Evolutionary conservation across 208 protist genomes (phyloP).

Genomic region (Herpetomonas tarakana): DNA sequence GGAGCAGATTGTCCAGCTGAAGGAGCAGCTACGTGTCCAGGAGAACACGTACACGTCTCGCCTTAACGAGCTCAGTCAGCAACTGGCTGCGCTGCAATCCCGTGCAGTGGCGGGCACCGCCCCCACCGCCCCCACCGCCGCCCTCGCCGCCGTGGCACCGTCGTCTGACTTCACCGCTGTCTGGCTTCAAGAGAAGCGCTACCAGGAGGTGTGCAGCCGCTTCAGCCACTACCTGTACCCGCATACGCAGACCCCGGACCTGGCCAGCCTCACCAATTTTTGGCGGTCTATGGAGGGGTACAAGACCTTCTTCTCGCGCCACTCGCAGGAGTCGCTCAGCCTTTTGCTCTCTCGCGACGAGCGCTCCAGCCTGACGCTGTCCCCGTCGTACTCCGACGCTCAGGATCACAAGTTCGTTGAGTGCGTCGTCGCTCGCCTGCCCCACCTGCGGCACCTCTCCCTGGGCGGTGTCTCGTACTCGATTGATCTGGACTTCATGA

Average conservation of each 20-base stretch:
- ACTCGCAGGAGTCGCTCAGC: neutral
- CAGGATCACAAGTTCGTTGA: neutral
- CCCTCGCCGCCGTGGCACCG: too few species aligned
- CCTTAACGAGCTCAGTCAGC: too few species aligned
- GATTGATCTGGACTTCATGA: neutral
- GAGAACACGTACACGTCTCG: too few species aligned
- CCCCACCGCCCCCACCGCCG: too few species aligned
- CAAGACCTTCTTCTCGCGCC: neutral
- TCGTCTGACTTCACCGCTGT: neutral
- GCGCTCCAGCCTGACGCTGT: neutral
- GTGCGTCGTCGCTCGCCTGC: neutral
- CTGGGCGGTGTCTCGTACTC: neutral
- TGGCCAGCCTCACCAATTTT: neutral
- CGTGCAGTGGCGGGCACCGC: too few species aligned
- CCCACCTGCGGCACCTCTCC: neutral
- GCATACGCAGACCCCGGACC: neutral
- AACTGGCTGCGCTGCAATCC: too few species aligned
- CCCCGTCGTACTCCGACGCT: neutral
- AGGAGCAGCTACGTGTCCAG: too few species aligned
- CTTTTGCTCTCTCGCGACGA: neutral
- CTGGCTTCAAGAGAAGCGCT: neutral
- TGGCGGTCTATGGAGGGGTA: neutral
- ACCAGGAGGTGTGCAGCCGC: neutral
- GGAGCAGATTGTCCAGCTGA: too few species aligned
- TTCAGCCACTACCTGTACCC: neutral